Evolutionary conservation across 805 yeast species (phyloP).

Genomic region (Wickerhamiella siamensis): DNA sequence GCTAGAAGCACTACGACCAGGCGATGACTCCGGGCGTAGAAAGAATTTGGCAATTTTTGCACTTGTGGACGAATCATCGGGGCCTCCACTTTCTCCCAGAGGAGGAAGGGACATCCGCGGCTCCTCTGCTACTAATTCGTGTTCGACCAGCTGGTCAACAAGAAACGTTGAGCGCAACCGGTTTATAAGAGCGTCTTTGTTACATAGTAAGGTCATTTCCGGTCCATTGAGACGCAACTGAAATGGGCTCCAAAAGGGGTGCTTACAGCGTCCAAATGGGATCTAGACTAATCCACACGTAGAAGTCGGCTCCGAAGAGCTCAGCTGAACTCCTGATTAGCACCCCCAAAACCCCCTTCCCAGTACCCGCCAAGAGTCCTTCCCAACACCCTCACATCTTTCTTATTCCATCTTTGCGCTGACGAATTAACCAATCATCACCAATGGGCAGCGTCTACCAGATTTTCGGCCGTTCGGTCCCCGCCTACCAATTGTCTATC

Average conservation of each 20-base stretch:
- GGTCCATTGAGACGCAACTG: no score
- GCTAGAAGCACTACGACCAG: neutral
- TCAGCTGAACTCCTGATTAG: no score
- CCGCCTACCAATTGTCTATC: conserved; percentile 73
- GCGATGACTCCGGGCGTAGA: neutral
- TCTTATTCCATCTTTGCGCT: conserved; percentile 2
- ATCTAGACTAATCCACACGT: no score
- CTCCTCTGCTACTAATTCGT: neutral
- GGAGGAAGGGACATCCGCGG: neutral
- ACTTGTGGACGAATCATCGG: no score
- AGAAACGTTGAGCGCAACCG: neutral
- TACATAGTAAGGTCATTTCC: conserved; percentile 1
- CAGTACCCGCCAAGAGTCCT: neutral
- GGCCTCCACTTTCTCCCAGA: neutral
- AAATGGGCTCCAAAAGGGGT: no score
- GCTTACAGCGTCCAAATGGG: no score
- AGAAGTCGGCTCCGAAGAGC: no score
- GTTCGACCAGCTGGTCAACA: neutral
- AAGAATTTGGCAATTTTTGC: neutral
- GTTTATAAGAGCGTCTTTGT: neutral
- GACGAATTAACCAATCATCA: conserved; percentile 5
- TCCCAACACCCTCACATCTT: neutral
- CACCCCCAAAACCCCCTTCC: neutral
- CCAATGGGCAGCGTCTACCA: conserved; percentile 74
- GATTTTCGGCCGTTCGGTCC: conserved; percentile 72